Percentiles rank a stretch among this genome's conserved stretches.
Conservation (phyloP, 208 protist species). For the Leishmania aethiopica region DNA sequence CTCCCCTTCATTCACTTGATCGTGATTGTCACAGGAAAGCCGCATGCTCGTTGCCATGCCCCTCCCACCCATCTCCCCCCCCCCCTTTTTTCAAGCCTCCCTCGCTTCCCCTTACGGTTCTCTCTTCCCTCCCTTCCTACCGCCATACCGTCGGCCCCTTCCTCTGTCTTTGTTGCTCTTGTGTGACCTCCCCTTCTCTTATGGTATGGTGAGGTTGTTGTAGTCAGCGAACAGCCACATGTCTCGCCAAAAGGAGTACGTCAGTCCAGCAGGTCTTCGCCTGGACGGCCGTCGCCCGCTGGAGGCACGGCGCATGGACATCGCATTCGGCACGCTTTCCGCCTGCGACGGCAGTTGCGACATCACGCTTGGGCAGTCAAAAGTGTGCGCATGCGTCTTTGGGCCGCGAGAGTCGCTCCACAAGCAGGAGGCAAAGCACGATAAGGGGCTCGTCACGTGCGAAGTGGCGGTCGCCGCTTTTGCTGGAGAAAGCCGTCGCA, state of each 20-base stretch:
- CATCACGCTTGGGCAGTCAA: constrained; percentile 51
- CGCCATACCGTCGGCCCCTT: neutral
- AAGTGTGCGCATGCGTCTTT: constrained; percentile 73
- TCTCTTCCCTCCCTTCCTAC: neutral
- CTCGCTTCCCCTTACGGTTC: neutral
- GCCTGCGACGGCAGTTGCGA: constrained; percentile 82
- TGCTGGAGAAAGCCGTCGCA: constrained; percentile 64
- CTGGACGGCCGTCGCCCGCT: constrained; percentile 77
- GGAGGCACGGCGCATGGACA: constrained; percentile 57
- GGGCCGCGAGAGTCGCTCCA: constrained; percentile 70
- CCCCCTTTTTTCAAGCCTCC: neutral
- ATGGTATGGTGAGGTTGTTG: neutral
- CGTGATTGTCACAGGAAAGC: neutral
- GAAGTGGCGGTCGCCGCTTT: constrained; percentile 84
- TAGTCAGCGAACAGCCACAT: neutral
- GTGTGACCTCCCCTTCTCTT: neutral
- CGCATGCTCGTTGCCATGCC: neutral
- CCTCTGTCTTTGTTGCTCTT: neutral
- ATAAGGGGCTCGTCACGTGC: constrained; percentile 78
- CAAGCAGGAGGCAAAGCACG: constrained; percentile 57
- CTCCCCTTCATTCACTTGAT: neutral
- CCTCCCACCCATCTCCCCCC: neutral
- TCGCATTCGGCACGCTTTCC: constrained; percentile 70
- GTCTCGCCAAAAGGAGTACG: constrained; percentile 79
- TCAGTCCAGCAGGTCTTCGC: constrained; percentile 80